Evolutionary conservation across 805 yeast species (phyloP).

Genomic region (Kregervanrija fluxuum): DNA sequence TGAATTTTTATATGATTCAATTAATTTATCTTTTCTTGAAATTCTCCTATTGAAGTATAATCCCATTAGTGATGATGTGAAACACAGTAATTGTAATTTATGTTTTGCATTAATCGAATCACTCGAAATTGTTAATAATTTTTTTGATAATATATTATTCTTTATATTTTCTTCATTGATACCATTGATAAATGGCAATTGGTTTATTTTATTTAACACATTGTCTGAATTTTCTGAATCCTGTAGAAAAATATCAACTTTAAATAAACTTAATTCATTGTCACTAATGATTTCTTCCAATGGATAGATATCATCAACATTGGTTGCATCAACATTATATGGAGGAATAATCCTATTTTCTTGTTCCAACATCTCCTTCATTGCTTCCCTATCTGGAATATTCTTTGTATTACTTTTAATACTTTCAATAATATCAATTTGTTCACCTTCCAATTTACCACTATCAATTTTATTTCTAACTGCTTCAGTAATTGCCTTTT

Average conservation of each 20-base stretch:
- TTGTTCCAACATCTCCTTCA: conserved; percentile 47
- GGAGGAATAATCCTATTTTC: conserved; percentile 80
- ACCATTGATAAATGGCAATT: conserved; percentile 53
- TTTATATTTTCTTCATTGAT: conserved; percentile 39
- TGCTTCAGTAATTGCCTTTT: conserved; percentile 74
- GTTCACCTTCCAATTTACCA: conserved; percentile 59
- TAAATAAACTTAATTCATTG: conserved; percentile 54
- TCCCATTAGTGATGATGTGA: conserved; percentile 73
- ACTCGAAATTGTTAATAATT: conserved; percentile 1
- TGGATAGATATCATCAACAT: conserved; percentile 79
- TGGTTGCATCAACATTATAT: conserved; percentile 70
- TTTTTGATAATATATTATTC: conserved; percentile 1
- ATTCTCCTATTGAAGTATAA: conserved; percentile 68
- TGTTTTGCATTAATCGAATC: conserved; percentile 33
- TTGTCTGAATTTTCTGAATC: conserved; percentile 37
- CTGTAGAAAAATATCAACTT: conserved; percentile 53
- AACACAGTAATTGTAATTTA: conserved; percentile 67
- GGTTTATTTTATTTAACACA: conserved; percentile 27
- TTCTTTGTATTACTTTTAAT: conserved; percentile 63
- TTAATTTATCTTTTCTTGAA: conserved; percentile 48
- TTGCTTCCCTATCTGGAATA: conserved; percentile 64
- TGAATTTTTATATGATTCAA: conserved; percentile 60
- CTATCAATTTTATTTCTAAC: conserved; percentile 85
- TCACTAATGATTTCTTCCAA: conserved; percentile 61
- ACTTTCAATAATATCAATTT: conserved; percentile 74